These are phyloP conservation scores for Platismatia glauca DNA, from an alignment of 495 filamentous ascomycete genomes.

Conservation along the genomic window DNA sequence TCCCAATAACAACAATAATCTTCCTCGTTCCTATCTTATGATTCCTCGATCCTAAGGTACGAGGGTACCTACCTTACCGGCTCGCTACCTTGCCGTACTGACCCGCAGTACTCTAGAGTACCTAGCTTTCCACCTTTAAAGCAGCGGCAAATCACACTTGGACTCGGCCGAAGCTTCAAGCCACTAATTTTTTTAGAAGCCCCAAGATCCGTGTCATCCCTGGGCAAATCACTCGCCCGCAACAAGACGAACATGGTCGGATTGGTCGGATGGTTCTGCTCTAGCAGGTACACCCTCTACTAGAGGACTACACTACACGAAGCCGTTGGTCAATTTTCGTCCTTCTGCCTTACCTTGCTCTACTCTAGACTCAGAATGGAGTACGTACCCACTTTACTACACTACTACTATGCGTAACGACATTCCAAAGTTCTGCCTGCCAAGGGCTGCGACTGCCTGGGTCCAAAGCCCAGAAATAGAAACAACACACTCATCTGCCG, in stretches of 20 bases:
- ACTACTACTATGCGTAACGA: too few species aligned
- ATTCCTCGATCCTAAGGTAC: too few species aligned
- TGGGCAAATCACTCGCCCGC: slow-evolving; percentile 4
- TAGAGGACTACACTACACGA: neutral
- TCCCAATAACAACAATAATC: neutral
- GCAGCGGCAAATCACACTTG: slow-evolving; percentile 1
- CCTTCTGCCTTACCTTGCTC: neutral
- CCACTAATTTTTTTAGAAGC: too few species aligned
- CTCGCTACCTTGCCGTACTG: neutral
- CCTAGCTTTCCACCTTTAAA: neutral
- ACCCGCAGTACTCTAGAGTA: neutral
- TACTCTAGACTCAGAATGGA: too few species aligned
- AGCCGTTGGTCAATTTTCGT: slow-evolving; percentile 4
- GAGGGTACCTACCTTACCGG: too few species aligned
- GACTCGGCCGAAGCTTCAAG: neutral
- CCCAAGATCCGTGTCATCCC: slow-evolving; percentile 8
- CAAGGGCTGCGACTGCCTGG: neutral
- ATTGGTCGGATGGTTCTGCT: neutral
- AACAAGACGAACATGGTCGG: neutral
- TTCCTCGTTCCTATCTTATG: neutral
- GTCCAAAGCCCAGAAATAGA: neutral
- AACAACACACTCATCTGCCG: neutral
- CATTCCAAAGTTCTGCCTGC: neutral
- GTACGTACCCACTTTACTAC: too few species aligned
- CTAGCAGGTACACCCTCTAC: too few species aligned